phyloP scores from a whole-genome alignment of 768 basidiomycete genomes.

The Tricholoma matsutake region DNA sequence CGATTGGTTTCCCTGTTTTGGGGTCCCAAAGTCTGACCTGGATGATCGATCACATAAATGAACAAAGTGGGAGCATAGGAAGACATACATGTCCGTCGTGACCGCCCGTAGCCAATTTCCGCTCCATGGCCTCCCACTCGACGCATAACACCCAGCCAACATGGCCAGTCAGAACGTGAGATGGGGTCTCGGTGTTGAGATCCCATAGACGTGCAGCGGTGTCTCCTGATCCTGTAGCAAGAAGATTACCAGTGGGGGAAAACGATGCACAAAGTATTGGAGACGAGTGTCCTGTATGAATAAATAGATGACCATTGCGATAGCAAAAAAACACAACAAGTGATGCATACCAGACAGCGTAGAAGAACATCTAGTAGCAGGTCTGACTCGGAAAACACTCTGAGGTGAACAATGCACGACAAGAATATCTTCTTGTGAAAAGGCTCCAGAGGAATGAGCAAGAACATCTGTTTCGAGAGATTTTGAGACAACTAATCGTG shows the following conservation, averaged over 20 bases:
- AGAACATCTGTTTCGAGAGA: conserved; percentile 84
- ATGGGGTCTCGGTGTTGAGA: conserved; percentile 88
- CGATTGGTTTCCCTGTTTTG: conserved; percentile 82
- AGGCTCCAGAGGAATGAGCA: conserved; percentile 62
- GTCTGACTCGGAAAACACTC: conserved; percentile 90
- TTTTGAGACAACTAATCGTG: conserved; percentile 79
- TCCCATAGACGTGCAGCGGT: conserved; percentile 94
- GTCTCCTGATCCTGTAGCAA: conserved; percentile 96
- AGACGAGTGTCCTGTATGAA: conserved; percentile 71
- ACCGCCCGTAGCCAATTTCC: conserved; percentile 88
- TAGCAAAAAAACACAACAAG: background rate
- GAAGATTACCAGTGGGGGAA: conserved; percentile 86
- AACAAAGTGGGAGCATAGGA: background rate
- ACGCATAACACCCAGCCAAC: conserved; percentile 96
- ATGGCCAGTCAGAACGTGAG: conserved; percentile 83
- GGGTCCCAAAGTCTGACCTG: conserved; percentile 91
- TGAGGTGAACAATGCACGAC: conserved; percentile 91
- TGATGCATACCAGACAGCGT: conserved; percentile 70
- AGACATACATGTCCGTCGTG: conserved; percentile 82
- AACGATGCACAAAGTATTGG: conserved; percentile 95
- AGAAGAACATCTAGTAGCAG: conserved; percentile 91
- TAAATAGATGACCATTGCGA: background rate
- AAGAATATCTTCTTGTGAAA: conserved; percentile 85
- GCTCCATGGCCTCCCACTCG: conserved; percentile 94
- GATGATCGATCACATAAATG: background rate